Evolutionary conservation across 805 yeast species (phyloP).

Genomic region (Saturnispora serradocipensis): DNA sequence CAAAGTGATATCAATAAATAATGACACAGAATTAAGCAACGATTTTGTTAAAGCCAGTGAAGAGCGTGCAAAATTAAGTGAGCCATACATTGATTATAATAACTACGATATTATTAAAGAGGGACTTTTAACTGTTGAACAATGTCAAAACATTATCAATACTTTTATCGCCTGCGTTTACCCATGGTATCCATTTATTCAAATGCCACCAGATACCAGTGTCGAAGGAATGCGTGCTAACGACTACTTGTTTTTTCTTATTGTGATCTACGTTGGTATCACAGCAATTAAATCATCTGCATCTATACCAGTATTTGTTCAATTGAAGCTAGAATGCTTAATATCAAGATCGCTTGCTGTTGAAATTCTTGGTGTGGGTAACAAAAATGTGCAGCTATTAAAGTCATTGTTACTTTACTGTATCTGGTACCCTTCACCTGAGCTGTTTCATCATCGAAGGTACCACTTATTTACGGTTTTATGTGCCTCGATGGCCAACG

Average conservation of each 20-base stretch:
- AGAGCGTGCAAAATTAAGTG: conserved; percentile 29
- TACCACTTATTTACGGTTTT: conserved; percentile 60
- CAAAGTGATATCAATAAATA: conserved; percentile 26
- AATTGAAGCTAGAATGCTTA: conserved; percentile 42
- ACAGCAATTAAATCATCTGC: conserved; percentile 27
- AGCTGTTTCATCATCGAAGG: conserved; percentile 68
- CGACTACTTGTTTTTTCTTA: conserved; percentile 54
- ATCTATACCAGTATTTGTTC: conserved; percentile 29
- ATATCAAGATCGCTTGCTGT: conserved; percentile 42
- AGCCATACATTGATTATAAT: conserved; percentile 15
- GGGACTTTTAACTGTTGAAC: conserved; percentile 49
- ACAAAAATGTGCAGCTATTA: conserved; percentile 59
- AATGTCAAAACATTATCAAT: conserved; percentile 47
- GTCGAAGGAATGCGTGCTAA: conserved; percentile 40
- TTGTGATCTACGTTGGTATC: conserved; percentile 56
- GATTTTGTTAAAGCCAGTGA: conserved; percentile 39
- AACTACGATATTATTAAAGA: conserved; percentile 42
- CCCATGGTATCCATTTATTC: conserved; percentile 48
- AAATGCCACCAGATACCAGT: conserved; percentile 35
- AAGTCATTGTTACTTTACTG: conserved; percentile 53
- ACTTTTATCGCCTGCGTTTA: conserved; percentile 41
- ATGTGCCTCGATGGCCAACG: conserved; percentile 62
- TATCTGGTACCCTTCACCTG: conserved; percentile 80
- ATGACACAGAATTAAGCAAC: conserved; percentile 32
- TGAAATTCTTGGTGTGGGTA: conserved; percentile 62